Base-by-base conservation (phyloP, 1,139 yeast species). In the Pichia inconspicua region DNA sequence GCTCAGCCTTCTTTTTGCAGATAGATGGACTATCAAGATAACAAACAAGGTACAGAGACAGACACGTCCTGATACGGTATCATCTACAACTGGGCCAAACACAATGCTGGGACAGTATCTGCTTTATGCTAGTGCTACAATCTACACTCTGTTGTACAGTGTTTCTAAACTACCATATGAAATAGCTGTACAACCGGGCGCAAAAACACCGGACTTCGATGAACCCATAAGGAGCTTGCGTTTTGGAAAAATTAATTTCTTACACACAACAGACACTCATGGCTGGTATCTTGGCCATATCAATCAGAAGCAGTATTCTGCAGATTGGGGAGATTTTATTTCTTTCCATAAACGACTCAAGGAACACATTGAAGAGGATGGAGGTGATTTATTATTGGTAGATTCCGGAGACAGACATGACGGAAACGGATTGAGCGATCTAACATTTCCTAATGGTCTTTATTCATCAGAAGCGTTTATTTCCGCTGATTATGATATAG, bases 381-480 rank as follows among this genome's bases (percentile, higher is more conserved):
- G 72, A 35, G 54, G 53, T 1, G 97, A 92, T 60, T 62, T 92
- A 31, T 57, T 92, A 8, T 58, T 89, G 2, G 75, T 92, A 1
- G 98, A 92, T 62, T 80, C 94, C 1, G 98, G 98, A 9, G 98
- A 92, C 66, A 80, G 88, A 53, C 96, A 87, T 58, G 97, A 92
- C 64, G 98, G 98, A 1, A 89, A 88, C 61, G 98, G 97, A 0
- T 66, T 83, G 25, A 76, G 89, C 42, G 97, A 90, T 66, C 44
- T 58, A 30, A 83, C 95, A 0, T 54, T 44, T 3, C 87, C 90
- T 2, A 82, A 82, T 58, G 97, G 97, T 0, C 60, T 69, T 12
- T 46, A 73, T 30, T 76, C 92, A 1, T 75, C 81, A 36, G 73
- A 76, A 1, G 72, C 88, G 0, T 89, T 89, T 63, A 74, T 74